Evolutionary conservation across 495 filamentous ascomycete species (phyloP).

Genomic region (Acidiella bohemica): DNA sequence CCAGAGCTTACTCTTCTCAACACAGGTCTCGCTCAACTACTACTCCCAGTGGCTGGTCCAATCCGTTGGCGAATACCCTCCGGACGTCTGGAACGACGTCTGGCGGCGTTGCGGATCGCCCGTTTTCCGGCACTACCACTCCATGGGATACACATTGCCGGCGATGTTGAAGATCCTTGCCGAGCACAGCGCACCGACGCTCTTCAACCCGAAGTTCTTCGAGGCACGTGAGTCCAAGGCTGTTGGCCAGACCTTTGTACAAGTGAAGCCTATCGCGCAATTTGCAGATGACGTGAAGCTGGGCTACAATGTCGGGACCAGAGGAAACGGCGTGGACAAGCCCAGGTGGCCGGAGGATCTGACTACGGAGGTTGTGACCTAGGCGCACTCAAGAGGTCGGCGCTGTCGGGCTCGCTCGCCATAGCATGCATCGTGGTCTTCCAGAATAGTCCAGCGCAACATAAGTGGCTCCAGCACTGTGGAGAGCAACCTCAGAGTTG

Average conservation of each 20-base stretch:
- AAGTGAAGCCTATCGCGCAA: conserved; percentile 22
- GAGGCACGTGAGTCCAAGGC: conserved; percentile 20
- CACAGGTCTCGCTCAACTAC: conserved; percentile 26
- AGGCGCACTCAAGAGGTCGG: too few species aligned
- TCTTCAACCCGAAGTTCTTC: conserved; percentile 26
- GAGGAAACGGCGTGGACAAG: conserved; percentile 25
- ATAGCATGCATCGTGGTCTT: too few species aligned
- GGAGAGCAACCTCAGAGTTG: too few species aligned
- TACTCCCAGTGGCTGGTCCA: conserved; percentile 29
- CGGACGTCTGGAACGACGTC: conserved; percentile 23
- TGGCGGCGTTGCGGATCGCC: conserved; percentile 23
- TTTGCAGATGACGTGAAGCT: conserved; percentile 23
- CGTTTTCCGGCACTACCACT: conserved; percentile 26
- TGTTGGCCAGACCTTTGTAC: conserved; percentile 17
- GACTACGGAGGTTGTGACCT: conserved; percentile 22
- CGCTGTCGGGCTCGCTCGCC: too few species aligned
- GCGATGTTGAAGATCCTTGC: conserved; percentile 21
- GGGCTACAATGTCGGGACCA: conserved; percentile 26
- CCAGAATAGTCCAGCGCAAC: too few species aligned
- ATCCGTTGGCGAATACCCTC: conserved; percentile 23
- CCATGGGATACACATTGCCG: conserved; percentile 23
- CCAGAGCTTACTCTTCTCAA: not conserved
- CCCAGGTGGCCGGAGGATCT: conserved; percentile 27
- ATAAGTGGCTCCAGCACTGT: too few species aligned
- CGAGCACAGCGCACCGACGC: conserved; percentile 11